Percentiles rank a stretch among this genome's conserved stretches.
Evolutionary conservation across 306 rosid species (phyloP).

Genomic region (cucumber (Cucumis sativus)): Cucumber_9930_V3 NC_026659.2:9645501-9646000

Average conservation of each 20-base stretch:
- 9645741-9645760: background rate
- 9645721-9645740: background rate
- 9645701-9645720: background rate
- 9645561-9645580: background rate
- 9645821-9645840: too few relatives aligned
- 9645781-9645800: too few relatives aligned
- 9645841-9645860: too few relatives aligned
- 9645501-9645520: conserved; percentile 7
- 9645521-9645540: background rate
- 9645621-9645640: conserved; percentile 30
- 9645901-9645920: too few relatives aligned
- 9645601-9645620: conserved; percentile 18
- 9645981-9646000: too few relatives aligned
- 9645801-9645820: too few relatives aligned
- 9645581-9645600: conserved; percentile 41
- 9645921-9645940: too few relatives aligned
- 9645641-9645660: conserved; percentile 73
- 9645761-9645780: too few relatives aligned
- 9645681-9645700: conserved; percentile 61
- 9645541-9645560: background rate
- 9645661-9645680: conserved; percentile 35
- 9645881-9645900: too few relatives aligned
- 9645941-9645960: too few relatives aligned
- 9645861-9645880: too few relatives aligned
- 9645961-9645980: too few relatives aligned